phyloP scores from a whole-genome alignment of 768 basidiomycete species.

The Pilatotrama ljubarskyi region DNA sequence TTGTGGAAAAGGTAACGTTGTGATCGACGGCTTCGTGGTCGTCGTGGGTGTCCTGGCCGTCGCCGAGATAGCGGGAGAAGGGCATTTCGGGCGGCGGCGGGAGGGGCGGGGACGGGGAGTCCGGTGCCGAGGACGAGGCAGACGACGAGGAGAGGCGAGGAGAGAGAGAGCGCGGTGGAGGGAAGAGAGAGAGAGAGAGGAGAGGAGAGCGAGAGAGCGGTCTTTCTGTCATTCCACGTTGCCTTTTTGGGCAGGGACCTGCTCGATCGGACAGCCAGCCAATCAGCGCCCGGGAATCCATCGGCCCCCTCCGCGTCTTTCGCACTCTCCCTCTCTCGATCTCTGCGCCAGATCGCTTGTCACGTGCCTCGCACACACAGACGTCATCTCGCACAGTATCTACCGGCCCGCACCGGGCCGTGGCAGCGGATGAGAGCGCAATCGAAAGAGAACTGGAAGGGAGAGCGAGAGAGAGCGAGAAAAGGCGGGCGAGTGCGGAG shows the following conservation, averaged over 20 bases:
- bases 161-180: background rate
- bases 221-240: conserved; percentile 15
- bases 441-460: background rate
- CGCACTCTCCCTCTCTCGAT: conserved; percentile 3
- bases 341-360: background rate
- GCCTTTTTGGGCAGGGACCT: background rate
- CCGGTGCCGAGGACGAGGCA: background rate
- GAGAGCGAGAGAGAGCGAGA: background rate
- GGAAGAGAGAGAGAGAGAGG: background rate
- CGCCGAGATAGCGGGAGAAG: conserved; percentile 29
- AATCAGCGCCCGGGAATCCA: conserved; percentile 6
- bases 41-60: conserved; percentile 9
- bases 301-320: conserved; percentile 8
- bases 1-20: conserved; percentile 27
- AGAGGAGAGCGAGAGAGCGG: background rate
- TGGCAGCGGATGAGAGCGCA: background rate
- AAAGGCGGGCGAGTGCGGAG: background rate
- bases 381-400: no score
- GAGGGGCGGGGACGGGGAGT: background rate
- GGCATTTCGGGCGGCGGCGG: conserved; percentile 26
- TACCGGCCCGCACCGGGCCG: background rate
- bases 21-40: conserved; percentile 21
- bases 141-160: background rate
- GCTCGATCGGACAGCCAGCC: background rate
- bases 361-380: background rate